Conservation (phyloP, 1,284 basidiomycete species). For the Tilletiopsis washingtonensis region DNA sequence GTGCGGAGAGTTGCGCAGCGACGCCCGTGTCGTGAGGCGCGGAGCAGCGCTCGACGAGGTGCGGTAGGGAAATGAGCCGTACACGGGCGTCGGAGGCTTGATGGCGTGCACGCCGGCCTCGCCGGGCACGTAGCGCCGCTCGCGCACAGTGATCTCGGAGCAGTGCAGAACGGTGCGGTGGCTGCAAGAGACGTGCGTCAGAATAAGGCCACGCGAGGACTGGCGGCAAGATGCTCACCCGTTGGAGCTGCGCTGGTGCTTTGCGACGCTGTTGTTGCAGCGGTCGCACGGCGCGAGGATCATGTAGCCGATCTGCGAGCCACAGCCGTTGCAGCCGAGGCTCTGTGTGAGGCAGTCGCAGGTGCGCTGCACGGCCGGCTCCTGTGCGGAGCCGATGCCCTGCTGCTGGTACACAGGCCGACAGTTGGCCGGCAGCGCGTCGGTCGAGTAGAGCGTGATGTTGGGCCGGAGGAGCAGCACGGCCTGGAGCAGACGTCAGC, state of each 20-base stretch:
- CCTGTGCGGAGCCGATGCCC: conserved; percentile 38
- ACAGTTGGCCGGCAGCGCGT: conserved; percentile 69
- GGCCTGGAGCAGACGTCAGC: conserved; percentile 53
- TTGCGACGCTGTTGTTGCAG: conserved; percentile 47
- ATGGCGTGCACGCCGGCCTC: conserved; percentile 58
- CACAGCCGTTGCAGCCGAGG: conserved; percentile 72
- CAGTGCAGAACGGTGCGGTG: conserved; percentile 83
- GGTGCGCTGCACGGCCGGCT: conserved; percentile 55
- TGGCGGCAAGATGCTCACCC: too few relatives aligned
- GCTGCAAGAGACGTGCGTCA: too few relatives aligned
- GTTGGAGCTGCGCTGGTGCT: conserved; percentile 57
- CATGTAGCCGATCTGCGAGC: conserved; percentile 54
- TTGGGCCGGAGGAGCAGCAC: conserved; percentile 71
- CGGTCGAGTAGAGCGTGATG: conserved; percentile 73
- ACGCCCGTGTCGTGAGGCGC: neutral
- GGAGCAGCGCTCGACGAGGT: neutral
- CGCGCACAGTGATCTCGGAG: conserved; percentile 62
- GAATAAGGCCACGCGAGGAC: too few relatives aligned
- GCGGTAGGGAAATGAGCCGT: neutral
- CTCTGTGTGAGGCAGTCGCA: conserved; percentile 66
- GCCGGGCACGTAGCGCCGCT: conserved; percentile 62
- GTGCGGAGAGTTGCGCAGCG: neutral
- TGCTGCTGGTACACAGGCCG: conserved; percentile 30
- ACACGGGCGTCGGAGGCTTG: neutral
- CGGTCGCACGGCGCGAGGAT: conserved; percentile 32